Evolutionary conservation across 257 asterid species (phyloP).

Genomic region (Nicotiana knightiana): DNA sequence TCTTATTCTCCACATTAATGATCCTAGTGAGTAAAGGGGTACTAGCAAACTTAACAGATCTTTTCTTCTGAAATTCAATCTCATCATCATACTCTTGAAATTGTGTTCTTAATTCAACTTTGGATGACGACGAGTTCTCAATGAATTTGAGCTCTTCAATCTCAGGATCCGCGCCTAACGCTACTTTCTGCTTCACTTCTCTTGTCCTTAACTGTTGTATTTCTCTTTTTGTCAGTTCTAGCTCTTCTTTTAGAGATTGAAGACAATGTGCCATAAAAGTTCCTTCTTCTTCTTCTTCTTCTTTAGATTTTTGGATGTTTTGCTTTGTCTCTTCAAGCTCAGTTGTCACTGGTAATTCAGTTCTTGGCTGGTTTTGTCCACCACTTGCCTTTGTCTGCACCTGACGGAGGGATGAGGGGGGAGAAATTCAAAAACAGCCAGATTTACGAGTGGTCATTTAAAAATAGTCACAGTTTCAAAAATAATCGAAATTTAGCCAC

Average conservation of each 20-base stretch:
- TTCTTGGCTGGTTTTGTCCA: constrained; percentile 12
- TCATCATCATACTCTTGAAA: not conserved
- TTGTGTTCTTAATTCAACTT: not conserved
- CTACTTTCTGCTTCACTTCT: constrained; percentile 1
- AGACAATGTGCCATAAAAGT: constrained; percentile 50
- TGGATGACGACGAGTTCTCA: constrained; percentile 25
- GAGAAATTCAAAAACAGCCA: too few relatives aligned
- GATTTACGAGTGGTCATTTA: too few relatives aligned
- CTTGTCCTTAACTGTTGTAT: constrained; percentile 31
- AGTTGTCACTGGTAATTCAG: constrained; percentile 19
- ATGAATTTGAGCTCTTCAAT: constrained; percentile 62
- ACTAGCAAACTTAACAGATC: constrained; percentile 75
- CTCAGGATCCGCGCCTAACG: constrained; percentile 26
- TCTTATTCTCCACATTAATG: constrained; percentile 29
- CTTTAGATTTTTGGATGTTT: constrained; percentile 31
- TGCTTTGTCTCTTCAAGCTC: constrained; percentile 56
- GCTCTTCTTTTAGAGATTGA: constrained; percentile 48
- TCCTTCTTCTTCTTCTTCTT: constrained; percentile 45
- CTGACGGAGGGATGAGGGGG: constrained; percentile 10
- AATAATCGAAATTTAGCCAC: too few relatives aligned
- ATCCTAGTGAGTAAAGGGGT: constrained; percentile 51
- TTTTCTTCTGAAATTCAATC: constrained; percentile 34
- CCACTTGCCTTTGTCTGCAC: constrained; percentile 32
- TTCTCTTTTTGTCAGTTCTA: constrained; percentile 64
- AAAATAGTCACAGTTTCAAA: too few relatives aligned